A percentile compares a stretch with the other conserved stretches of the same genome.
phyloP scores from a whole-genome alignment of 1,139 yeast species.

The Nematodospora anomalae region DNA sequence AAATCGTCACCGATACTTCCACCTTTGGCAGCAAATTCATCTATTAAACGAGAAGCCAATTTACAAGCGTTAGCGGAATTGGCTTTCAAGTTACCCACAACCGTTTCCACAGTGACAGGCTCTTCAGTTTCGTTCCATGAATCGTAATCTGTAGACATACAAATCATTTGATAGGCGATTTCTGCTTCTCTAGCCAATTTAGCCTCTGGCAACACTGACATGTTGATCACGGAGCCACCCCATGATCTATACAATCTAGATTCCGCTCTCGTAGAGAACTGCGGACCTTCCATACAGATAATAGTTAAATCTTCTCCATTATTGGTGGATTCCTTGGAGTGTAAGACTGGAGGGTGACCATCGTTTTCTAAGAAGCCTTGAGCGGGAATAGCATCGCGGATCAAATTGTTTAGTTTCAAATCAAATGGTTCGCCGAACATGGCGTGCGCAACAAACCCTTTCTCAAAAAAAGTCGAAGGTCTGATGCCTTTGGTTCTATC shows the following conservation, averaged over 20 bases:
- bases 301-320: constrained; percentile 71
- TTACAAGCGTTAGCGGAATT: constrained; percentile 84
- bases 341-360: constrained; percentile 45
- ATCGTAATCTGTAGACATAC: constrained; percentile 98
- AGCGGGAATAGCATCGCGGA: constrained; percentile 55
- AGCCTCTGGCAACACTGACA: constrained; percentile 95
- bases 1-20: constrained; percentile 62
- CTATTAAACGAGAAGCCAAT: constrained; percentile 69
- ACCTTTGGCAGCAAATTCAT: constrained; percentile 62
- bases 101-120: constrained; percentile 96
- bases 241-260: constrained; percentile 81
- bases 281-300: constrained; percentile 99
- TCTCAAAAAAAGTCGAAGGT: constrained; percentile 84
- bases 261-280: constrained; percentile 97
- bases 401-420: constrained; percentile 61
- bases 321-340: constrained; percentile 52
- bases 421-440: constrained; percentile 98
- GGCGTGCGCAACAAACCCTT: constrained; percentile 95
- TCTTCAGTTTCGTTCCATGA: constrained; percentile 97
- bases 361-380: constrained; percentile 55
- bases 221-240: constrained; percentile 95
- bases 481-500: constrained; percentile 97
- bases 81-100: constrained; percentile 85
- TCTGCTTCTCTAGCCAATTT: constrained; percentile 97
- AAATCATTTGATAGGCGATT: constrained; percentile 93